Base-by-base conservation (phyloP, 192 early-diverging fungal genomes). In the Coemansia sp. region DNA sequence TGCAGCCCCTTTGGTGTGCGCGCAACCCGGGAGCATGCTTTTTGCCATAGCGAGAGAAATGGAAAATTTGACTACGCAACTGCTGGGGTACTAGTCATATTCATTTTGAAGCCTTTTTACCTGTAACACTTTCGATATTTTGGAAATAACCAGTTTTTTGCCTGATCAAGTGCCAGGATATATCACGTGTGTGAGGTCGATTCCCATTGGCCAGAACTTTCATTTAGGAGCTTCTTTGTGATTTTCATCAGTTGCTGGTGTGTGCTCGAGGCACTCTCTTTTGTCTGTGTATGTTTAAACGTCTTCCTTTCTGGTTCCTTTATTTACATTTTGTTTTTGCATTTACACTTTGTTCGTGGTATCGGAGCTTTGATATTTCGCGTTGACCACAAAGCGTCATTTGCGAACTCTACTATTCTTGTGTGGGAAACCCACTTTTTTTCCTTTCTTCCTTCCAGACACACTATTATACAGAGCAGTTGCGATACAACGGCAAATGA, bases 1-100 rank as follows among this genome's bases (percentile, higher is more conserved):
- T 93, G 53, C 92, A 93, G 74, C 90, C 89, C 13, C 83, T 91
- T 32, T 91, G 89, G 89, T 91, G 88, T 67, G 88, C 85, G 1
- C 82, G 85, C 64, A 74, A 89, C 70, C 88, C 87, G 5, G 84
- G 84, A 39, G 59, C 35, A 7, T 85, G 84, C 72, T 52, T 76
- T 44, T 69, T 76, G 11, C 80, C 84, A 1, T 69, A 53, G 50
- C 32, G 11, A 41, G 59, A 7, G 18, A 10, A 50, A 50, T 50
- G 15, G 5, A 44, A 3, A 4, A 13, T 13, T 39, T 39, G 0
- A 27, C 27, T 0, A 27, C 27, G 27, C 27, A 0, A 27, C 27
- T 27, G 27, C 27, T 27, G 27, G 27, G 27, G 27, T 27, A 27
- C 35, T 37, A 37, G 35, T 7, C 35, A 37, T 35, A 35, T 35